A percentile compares a stretch with the other conserved stretches of the same genome.
Conservation (phyloP, 441 rosid species). For the Populus hybrid region DNA sequence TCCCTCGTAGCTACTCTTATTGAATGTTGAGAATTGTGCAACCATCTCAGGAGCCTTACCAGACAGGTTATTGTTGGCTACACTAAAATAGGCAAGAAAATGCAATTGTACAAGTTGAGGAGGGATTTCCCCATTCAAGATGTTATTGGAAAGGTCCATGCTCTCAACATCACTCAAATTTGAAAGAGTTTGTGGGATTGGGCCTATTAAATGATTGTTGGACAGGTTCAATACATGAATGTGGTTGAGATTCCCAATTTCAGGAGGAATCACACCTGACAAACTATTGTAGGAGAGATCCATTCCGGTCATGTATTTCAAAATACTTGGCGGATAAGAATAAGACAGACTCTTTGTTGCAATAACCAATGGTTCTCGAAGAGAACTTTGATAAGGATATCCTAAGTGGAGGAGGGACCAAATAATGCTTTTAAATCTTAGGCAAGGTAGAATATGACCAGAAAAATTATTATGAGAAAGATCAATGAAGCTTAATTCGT, state of each 20-base stretch:
- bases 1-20: constrained; percentile 19
- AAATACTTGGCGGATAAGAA: neutral
- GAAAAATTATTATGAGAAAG: too few species aligned
- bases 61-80: constrained; percentile 14
- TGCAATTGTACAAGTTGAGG: neutral
- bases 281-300: constrained; percentile 29
- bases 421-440: too few species aligned
- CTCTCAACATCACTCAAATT: constrained; percentile 6
- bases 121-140: neutral
- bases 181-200: constrained; percentile 1
- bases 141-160: neutral
- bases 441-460: too few species aligned
- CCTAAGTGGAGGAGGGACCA: too few species aligned
- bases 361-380: too few species aligned
- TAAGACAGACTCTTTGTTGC: neutral
- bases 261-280: constrained; percentile 18
- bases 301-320: constrained; percentile 13
- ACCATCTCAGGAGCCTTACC: constrained; percentile 9
- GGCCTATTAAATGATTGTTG: neutral
- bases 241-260: constrained; percentile 2
- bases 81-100: neutral
- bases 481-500: neutral
- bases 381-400: too few species aligned
- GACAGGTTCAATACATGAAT: neutral
- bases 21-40: too few species aligned